A percentile compares a stretch with the other conserved stretches of the same genome.
These are phyloP conservation scores for Penicillium hordei DNA, from an alignment of 2,329 filamentous ascomycete genomes.

Conservation along the genomic window DNA sequence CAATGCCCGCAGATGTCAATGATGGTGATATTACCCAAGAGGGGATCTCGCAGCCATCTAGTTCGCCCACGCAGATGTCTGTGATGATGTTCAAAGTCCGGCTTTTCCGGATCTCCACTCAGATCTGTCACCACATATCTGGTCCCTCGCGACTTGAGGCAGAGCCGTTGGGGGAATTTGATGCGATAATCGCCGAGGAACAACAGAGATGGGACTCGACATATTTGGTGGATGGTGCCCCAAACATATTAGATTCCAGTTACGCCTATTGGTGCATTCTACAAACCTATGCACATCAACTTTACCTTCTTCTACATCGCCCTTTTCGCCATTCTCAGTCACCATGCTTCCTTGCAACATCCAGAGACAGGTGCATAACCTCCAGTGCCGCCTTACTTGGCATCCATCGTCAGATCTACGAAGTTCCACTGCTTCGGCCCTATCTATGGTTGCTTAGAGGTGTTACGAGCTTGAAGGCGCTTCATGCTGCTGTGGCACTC, in stretches of 20 bases:
- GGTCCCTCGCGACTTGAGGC: conserved; percentile 10
- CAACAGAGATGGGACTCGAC: conserved; percentile 20
- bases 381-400: conserved; percentile 23
- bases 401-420: conserved; percentile 25
- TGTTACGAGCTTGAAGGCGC: conserved; percentile 28
- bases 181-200: conserved; percentile 18
- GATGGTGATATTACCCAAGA: conserved; percentile 21
- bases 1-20: conserved; percentile 27
- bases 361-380: conserved; percentile 21
- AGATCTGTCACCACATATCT: conserved; percentile 26
- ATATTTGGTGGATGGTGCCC: conserved; percentile 16
- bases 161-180: conserved; percentile 8
- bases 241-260: conserved; percentile 21
- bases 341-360: conserved; percentile 6
- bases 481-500: conserved; percentile 30
- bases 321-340: conserved; percentile 16
- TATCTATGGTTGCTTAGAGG: conserved; percentile 30
- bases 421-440: conserved; percentile 20
- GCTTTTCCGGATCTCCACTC: conserved; percentile 29
- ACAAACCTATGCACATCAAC: conserved; percentile 33
- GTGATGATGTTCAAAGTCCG: conserved; percentile 32
- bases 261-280: conserved; percentile 33
- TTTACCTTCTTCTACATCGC: conserved; percentile 32
- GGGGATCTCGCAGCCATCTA: conserved; percentile 11
- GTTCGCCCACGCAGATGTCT: conserved; percentile 33